Conservation (phyloP, 257 asterid species). For the Penstemon newberryi region DNA sequence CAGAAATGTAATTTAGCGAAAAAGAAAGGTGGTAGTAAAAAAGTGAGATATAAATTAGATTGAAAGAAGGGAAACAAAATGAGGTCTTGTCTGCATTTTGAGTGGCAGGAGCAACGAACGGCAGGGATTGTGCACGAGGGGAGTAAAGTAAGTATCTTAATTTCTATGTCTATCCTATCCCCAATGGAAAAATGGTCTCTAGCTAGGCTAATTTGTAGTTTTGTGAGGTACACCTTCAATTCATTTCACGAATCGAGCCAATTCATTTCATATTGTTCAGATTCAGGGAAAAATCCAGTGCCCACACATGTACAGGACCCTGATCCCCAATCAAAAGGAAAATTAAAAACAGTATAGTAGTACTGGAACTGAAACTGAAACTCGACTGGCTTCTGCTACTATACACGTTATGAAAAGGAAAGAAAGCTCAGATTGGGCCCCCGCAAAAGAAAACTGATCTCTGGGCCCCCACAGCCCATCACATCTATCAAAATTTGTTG, state of each 20-base stretch:
- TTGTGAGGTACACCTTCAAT: neutral
- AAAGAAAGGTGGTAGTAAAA: no score
- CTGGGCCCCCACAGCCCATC: constrained; percentile 17
- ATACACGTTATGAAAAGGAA: constrained; percentile 28
- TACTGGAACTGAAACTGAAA: neutral
- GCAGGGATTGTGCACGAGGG: constrained; percentile 28
- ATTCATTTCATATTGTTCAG: neutral
- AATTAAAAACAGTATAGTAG: neutral
- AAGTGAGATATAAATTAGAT: neutral
- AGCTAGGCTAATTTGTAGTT: neutral
- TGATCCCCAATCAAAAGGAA: neutral
- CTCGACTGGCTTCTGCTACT: neutral
- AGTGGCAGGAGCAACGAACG: constrained; percentile 32
- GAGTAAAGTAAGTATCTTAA: constrained; percentile 1
- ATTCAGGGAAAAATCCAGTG: constrained; percentile 9
- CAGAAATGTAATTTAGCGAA: no score
- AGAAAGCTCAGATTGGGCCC: neutral
- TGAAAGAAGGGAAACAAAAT: constrained; percentile 29
- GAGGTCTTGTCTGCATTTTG: constrained; percentile 32
- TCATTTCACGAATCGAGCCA: neutral
- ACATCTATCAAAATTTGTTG: constrained; percentile 24
- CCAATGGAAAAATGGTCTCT: neutral
- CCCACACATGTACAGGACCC: no score
- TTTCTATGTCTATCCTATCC: neutral
- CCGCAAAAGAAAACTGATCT: constrained; percentile 11